Conservation (phyloP, 257 asterid species). For the Petunia axillaris region DNA sequence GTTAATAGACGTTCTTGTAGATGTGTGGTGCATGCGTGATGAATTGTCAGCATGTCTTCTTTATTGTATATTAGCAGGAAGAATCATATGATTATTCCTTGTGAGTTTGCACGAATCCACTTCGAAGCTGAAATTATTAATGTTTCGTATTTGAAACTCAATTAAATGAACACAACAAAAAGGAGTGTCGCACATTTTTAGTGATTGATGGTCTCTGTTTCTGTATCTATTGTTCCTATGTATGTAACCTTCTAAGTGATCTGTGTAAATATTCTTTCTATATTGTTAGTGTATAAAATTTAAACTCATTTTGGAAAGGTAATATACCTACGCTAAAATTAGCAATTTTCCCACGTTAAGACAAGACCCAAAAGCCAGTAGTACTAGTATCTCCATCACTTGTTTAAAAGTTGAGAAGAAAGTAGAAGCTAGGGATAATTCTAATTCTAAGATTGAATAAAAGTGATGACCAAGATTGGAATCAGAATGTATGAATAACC, state of each 20-base stretch:
- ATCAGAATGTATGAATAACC: too few relatives aligned
- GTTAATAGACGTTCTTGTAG: background rate
- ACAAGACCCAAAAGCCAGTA: background rate
- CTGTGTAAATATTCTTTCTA: too few relatives aligned
- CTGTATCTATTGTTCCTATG: background rate
- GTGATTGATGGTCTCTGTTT: background rate
- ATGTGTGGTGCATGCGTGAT: constrained; percentile 8
- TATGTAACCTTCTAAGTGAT: too few relatives aligned
- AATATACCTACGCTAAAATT: background rate
- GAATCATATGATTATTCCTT: background rate
- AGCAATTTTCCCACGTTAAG: background rate
- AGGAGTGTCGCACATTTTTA: too few relatives aligned
- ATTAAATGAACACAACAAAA: background rate
- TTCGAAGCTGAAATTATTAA: background rate
- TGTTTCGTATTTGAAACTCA: background rate
- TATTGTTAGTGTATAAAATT: too few relatives aligned
- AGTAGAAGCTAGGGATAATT: too few relatives aligned
- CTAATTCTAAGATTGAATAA: too few relatives aligned
- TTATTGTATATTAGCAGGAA: constrained; percentile 13
- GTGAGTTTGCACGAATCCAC: background rate
- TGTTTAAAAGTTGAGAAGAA: too few relatives aligned
- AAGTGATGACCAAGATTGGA: too few relatives aligned
- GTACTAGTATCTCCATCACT: too few relatives aligned
- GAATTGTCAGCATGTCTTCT: constrained; percentile 6
- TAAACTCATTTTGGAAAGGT: background rate